phyloP scores from a whole-genome alignment of 148 eudicot species.

The Fallopia convolvulus region DNA sequence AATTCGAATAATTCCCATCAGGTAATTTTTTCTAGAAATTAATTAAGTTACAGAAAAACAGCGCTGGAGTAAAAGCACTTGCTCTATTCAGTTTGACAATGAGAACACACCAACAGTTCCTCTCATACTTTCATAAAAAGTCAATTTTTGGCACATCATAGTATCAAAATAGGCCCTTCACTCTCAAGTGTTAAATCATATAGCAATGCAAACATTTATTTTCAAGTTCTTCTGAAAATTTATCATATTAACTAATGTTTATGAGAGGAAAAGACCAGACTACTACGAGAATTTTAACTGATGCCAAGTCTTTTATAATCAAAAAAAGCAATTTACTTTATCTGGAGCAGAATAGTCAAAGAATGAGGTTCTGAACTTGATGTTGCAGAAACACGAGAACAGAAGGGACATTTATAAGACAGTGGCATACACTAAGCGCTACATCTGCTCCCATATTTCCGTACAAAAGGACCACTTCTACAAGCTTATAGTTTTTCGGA shows the following conservation, averaged over 20 bases:
- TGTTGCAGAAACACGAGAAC: background rate
- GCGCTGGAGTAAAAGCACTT: too few species aligned
- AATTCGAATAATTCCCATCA: background rate
- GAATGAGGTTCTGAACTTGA: background rate
- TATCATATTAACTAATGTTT: background rate
- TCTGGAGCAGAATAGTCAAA: background rate
- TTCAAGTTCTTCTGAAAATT: background rate
- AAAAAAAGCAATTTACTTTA: background rate
- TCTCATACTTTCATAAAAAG: background rate
- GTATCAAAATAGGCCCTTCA: background rate
- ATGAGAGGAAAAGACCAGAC: background rate
- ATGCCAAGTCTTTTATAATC: background rate
- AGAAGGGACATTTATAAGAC: background rate
- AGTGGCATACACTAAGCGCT: background rate
- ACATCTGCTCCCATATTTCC: background rate
- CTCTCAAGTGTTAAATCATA: background rate
- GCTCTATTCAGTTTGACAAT: background rate
- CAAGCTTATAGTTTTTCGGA: background rate
- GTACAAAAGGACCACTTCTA: background rate
- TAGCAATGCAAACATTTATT: background rate
- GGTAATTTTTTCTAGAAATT: background rate
- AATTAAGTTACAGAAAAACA: background rate
- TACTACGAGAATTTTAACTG: background rate
- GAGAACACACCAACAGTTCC: background rate
- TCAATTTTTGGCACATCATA: background rate